Evolutionary conservation across 306 rosid genomes (phyloP).

Genomic region (Prunus padus): DNA sequence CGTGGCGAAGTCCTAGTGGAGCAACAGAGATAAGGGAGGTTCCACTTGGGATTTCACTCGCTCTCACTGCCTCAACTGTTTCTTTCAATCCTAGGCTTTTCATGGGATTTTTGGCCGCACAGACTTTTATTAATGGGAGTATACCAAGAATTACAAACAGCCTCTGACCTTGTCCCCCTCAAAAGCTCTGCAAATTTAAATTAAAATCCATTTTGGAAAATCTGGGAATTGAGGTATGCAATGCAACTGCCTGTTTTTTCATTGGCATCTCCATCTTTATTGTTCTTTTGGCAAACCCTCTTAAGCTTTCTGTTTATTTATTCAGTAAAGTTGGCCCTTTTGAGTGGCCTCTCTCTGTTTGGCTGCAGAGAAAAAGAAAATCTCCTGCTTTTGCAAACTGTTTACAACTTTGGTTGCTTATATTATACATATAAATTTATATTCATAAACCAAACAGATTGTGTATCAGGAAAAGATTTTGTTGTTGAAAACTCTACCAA

Average conservation of each 20-base stretch:
- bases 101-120: not conserved
- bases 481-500: not conserved
- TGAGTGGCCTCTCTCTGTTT: not conserved
- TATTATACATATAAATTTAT: not conserved
- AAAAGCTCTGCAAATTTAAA: not conserved
- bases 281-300: not conserved
- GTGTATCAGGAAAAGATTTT: not conserved
- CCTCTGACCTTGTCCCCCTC: not conserved
- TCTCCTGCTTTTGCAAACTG: not conserved
- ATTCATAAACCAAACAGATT: too few species aligned
- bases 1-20: constrained; percentile 28
- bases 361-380: constrained; percentile 9
- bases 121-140: not conserved
- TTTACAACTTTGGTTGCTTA: not conserved
- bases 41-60: constrained; percentile 21
- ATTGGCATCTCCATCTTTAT: not conserved
- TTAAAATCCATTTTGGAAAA: not conserved
- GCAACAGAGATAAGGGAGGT: constrained; percentile 33
- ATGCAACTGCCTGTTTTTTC: not conserved
- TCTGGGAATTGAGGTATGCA: constrained; percentile 7
- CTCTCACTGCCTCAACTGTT: not conserved
- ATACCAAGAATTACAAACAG: not conserved
- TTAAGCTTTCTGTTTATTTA: not conserved
- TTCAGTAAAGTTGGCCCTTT: not conserved
- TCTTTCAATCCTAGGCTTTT: not conserved